Conservation (phyloP, 768 basidiomycete species). For the Candolleomyces aberdarensis region DNA sequence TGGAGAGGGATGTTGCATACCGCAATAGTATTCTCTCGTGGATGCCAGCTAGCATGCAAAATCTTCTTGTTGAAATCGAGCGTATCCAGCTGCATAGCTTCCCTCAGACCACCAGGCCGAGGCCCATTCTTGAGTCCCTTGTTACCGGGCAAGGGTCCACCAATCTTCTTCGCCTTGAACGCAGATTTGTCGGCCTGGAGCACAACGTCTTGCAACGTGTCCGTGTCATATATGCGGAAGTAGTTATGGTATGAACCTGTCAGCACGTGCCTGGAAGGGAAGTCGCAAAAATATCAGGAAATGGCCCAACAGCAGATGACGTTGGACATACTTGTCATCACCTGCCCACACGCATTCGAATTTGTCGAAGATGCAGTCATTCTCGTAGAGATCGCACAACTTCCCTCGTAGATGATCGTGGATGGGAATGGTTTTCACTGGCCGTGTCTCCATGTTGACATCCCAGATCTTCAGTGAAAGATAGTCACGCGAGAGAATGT, state of each 20-base stretch:
- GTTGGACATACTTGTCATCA: slow-evolving; percentile 79
- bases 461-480: slow-evolving; percentile 99
- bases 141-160: slow-evolving; percentile 73
- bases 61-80: slow-evolving; percentile 98
- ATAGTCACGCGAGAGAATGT: slow-evolving; percentile 96
- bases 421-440: slow-evolving; percentile 96
- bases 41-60: slow-evolving; percentile 96
- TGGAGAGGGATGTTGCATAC: slow-evolving; percentile 43
- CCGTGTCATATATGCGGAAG: slow-evolving; percentile 98
- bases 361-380: slow-evolving; percentile 99
- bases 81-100: slow-evolving; percentile 83
- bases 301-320: slow-evolving; percentile 20
- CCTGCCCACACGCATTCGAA: slow-evolving; percentile 99
- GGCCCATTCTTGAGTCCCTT: slow-evolving; percentile 77
- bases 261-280: slow-evolving; percentile 72
- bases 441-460: slow-evolving; percentile 96
- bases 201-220: slow-evolving; percentile 83
- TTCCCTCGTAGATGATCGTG: slow-evolving; percentile 97
- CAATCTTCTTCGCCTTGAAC: slow-evolving; percentile 99
- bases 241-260: slow-evolving; percentile 99
- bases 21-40: slow-evolving; percentile 96
- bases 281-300: slow-evolving; percentile 4
- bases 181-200: slow-evolving; percentile 98
- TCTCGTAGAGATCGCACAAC: slow-evolving; percentile 98
- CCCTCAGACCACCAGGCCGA: slow-evolving; percentile 68